These are phyloP conservation scores for Parastagonospora avenae DNA, from an alignment of 2,329 filamentous ascomycete genomes.

Conservation along the genomic window DNA sequence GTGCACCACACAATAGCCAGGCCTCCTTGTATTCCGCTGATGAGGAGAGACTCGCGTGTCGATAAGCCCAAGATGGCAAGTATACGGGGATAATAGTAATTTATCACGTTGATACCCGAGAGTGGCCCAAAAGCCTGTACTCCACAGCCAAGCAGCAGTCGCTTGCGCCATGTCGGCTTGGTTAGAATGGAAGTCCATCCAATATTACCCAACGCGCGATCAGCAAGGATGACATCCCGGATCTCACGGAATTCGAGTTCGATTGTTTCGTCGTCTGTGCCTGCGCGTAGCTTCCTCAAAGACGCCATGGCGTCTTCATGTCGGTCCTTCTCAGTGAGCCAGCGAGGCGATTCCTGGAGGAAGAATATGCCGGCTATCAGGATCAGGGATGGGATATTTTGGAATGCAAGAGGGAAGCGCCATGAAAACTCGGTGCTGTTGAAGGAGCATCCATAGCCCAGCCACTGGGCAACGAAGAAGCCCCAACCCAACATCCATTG, in stretches of 20 bases:
- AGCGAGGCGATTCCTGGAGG: slow-evolving; percentile 65
- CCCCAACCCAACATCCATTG: slow-evolving; percentile 48
- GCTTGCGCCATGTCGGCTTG: slow-evolving; percentile 52
- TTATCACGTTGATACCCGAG: slow-evolving; percentile 50
- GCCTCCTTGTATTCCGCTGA: slow-evolving; percentile 58
- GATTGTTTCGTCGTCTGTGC: slow-evolving; percentile 20
- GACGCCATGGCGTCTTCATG: slow-evolving; percentile 52
- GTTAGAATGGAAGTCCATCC: slow-evolving; percentile 53
- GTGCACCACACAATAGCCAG: slow-evolving; percentile 56
- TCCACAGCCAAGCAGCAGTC: slow-evolving; percentile 55
- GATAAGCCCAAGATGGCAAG: slow-evolving; percentile 53
- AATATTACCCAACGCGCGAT: slow-evolving; percentile 37
- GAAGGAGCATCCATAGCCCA: slow-evolving; percentile 46
- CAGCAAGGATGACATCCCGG: slow-evolving; percentile 25
- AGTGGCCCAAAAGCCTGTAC: slow-evolving; percentile 56
- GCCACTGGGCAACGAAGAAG: slow-evolving; percentile 47
- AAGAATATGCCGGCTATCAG: slow-evolving; percentile 56
- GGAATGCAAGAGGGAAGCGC: slow-evolving; percentile 51
- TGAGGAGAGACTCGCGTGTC: slow-evolving; percentile 54
- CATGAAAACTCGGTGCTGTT: slow-evolving; percentile 26
- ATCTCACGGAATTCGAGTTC: slow-evolving; percentile 31
- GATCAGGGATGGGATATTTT: slow-evolving; percentile 49
- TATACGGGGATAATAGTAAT: slow-evolving; percentile 51
- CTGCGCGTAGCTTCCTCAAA: slow-evolving; percentile 23
- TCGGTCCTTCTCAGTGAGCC: slow-evolving; percentile 61